phyloP scores from a whole-genome alignment of 495 filamentous ascomycete species.

The Penicillium bialowiezense region DNA sequence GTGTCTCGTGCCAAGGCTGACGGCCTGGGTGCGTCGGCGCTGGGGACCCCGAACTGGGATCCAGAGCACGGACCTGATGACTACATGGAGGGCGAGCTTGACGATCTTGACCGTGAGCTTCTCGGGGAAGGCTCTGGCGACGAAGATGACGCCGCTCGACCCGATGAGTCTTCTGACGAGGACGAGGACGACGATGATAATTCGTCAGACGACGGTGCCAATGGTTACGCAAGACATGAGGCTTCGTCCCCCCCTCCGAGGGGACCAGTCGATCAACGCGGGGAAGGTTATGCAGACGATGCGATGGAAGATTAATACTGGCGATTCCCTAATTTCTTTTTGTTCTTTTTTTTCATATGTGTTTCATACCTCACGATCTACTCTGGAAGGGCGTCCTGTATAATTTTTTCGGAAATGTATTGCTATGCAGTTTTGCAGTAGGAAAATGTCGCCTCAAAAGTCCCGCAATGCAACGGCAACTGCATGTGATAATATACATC shows the following conservation, averaged over 20 bases:
- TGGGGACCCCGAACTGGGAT: slow-evolving; percentile 23
- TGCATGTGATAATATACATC: neutral
- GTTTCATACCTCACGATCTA: neutral
- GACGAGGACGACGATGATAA: slow-evolving; percentile 43
- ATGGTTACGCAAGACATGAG: slow-evolving; percentile 39
- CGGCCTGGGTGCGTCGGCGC: slow-evolving; percentile 14
- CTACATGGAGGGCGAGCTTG: slow-evolving; percentile 43
- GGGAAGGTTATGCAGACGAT: slow-evolving; percentile 28
- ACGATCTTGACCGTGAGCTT: slow-evolving; percentile 52
- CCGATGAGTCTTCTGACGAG: slow-evolving; percentile 24
- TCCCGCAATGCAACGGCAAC: too few species aligned
- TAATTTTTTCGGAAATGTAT: neutral
- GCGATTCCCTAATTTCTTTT: neutral
- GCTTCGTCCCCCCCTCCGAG: slow-evolving; percentile 31
- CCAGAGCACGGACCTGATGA: slow-evolving; percentile 23
- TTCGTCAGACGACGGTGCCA: slow-evolving; percentile 38
- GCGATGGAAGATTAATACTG: slow-evolving; percentile 30
- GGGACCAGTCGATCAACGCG: slow-evolving; percentile 13
- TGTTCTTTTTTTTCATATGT: neutral
- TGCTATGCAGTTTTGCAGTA: too few species aligned
- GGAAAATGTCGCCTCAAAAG: too few species aligned
- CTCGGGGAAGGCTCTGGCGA: slow-evolving; percentile 48
- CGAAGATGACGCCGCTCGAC: slow-evolving; percentile 30
- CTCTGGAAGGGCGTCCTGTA: neutral
- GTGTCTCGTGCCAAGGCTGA: slow-evolving; percentile 30